phyloP scores from a whole-genome alignment of 768 basidiomycete genomes.

The Dentipellis fragilis region DNA sequence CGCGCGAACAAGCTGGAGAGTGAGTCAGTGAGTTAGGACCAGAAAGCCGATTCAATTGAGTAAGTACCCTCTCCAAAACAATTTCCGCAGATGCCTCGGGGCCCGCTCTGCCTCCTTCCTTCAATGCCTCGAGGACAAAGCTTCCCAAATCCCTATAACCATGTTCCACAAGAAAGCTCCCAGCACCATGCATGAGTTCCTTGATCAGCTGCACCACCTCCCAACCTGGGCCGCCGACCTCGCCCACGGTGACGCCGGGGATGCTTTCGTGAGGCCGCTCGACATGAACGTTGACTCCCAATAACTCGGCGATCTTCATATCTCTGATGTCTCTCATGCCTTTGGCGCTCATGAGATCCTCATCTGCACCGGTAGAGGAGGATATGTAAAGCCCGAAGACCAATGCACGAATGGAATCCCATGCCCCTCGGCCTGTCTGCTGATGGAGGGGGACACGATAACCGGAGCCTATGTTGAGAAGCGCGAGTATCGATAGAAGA shows the following conservation, averaged over 20 bases:
- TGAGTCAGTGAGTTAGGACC: not conserved
- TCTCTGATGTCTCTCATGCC: slow-evolving; percentile 49
- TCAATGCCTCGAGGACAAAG: slow-evolving; percentile 64
- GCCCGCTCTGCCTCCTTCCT: slow-evolving; percentile 34
- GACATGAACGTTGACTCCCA: slow-evolving; percentile 58
- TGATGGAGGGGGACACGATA: slow-evolving; percentile 67
- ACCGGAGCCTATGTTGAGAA: slow-evolving; percentile 79
- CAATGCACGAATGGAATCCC: slow-evolving; percentile 73
- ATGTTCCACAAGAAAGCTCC: slow-evolving; percentile 42
- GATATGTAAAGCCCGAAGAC: slow-evolving; percentile 64
- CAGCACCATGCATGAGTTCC: slow-evolving; percentile 61
- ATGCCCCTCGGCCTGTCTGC: slow-evolving; percentile 70
- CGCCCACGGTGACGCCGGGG: slow-evolving; percentile 61
- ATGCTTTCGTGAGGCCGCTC: slow-evolving; percentile 65
- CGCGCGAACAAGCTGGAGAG: slow-evolving; percentile 52
- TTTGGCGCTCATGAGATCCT: slow-evolving; percentile 51
- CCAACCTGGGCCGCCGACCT: slow-evolving; percentile 65
- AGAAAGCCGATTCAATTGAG: not conserved
- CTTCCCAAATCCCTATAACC: slow-evolving; percentile 65
- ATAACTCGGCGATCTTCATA: slow-evolving; percentile 59
- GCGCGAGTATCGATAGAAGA: slow-evolving; percentile 63
- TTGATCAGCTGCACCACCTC: slow-evolving; percentile 65
- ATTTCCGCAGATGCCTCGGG: slow-evolving; percentile 38
- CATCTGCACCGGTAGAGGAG: slow-evolving; percentile 41
- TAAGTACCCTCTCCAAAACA: slow-evolving; percentile 51